These are phyloP conservation scores for Mycena metata DNA, from an alignment of 768 basidiomycete genomes.

Conservation along the genomic window DNA sequence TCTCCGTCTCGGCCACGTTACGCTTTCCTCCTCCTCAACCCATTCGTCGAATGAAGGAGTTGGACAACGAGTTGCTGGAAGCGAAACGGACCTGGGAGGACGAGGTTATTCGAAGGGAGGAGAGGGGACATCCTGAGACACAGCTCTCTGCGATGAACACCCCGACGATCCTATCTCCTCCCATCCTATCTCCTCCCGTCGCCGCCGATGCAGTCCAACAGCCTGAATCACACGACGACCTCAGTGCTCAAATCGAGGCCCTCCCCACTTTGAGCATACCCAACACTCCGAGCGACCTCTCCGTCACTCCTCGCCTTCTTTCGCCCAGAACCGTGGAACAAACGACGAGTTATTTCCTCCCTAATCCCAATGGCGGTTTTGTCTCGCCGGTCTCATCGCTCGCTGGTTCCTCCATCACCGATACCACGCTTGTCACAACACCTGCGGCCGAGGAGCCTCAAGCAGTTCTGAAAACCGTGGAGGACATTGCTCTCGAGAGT, in stretches of 20 bases:
- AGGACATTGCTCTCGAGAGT: conserved; percentile 84
- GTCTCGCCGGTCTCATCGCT: conserved; percentile 47
- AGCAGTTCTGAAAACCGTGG: conserved; percentile 68
- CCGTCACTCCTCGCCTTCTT: conserved; percentile 35
- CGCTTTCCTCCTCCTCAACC: conserved; percentile 94
- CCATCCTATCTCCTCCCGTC: conserved; percentile 19
- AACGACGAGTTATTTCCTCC: conserved; percentile 57
- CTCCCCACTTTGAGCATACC: conserved; percentile 53
- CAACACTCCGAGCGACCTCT: conserved; percentile 41
- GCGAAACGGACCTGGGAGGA: conserved; percentile 89
- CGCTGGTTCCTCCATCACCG: conserved; percentile 35
- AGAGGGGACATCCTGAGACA: conserved; percentile 63
- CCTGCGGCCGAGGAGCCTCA: conserved; percentile 50
- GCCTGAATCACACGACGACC: conserved; percentile 57
- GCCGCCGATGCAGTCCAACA: conserved; percentile 17
- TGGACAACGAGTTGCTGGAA: conserved; percentile 81
- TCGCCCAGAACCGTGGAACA: conserved; percentile 47
- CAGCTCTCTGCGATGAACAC: conserved; percentile 60
- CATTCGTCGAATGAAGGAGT: conserved; percentile 86
- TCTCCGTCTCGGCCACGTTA: conserved; percentile 94
- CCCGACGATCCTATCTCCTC: conserved; percentile 30
- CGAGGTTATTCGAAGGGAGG: conserved; percentile 83
- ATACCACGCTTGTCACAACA: conserved; percentile 36
- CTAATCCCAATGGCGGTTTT: conserved; percentile 44
- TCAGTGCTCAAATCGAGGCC: conserved; percentile 73